Percentiles rank a stretch among this genome's conserved stretches.
These are phyloP conservation scores for Entoloma clypeatum DNA, from an alignment of 1,284 basidiomycete species.

Conservation along the genomic window DNA sequence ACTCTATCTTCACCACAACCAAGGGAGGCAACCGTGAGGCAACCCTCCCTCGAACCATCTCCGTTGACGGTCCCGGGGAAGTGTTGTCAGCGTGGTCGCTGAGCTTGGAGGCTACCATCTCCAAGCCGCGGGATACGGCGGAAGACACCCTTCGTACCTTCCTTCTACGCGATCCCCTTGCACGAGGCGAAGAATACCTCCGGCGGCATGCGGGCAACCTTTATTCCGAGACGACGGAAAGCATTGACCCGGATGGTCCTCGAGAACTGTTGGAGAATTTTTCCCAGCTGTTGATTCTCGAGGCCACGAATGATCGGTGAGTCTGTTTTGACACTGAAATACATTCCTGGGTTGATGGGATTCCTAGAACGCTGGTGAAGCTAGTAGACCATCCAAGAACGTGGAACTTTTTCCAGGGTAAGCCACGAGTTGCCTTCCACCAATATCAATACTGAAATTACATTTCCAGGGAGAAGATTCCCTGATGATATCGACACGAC, in stretches of 20 bases:
- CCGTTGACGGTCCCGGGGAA: constrained; percentile 60
- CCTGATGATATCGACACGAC: constrained; percentile 52
- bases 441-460: constrained; percentile 10
- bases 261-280: constrained; percentile 49
- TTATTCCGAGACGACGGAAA: constrained; percentile 43
- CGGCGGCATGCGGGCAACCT: constrained; percentile 37
- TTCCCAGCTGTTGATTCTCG: constrained; percentile 54
- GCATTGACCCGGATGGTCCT: constrained; percentile 28
- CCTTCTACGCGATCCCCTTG: constrained; percentile 43
- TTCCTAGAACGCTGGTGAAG: constrained; percentile 36
- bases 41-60: constrained; percentile 43
- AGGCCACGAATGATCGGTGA: constrained; percentile 45
- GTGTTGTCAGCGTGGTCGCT: constrained; percentile 53
- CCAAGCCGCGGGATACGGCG: constrained; percentile 39
- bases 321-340: constrained; percentile 13
- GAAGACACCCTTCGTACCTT: constrained; percentile 43
- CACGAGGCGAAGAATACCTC: constrained; percentile 40
- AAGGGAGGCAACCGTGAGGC: constrained; percentile 51
- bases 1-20: constrained; percentile 48
- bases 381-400: constrained; percentile 40
- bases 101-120: constrained; percentile 52
- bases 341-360: constrained; percentile 2
- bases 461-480: constrained; percentile 41
- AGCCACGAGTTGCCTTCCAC: constrained; percentile 3
- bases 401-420: constrained; percentile 56